These are phyloP conservation scores for Malassezia obtusa DNA, from an alignment of 1,284 basidiomycete species.

Conservation along the genomic window DNA sequence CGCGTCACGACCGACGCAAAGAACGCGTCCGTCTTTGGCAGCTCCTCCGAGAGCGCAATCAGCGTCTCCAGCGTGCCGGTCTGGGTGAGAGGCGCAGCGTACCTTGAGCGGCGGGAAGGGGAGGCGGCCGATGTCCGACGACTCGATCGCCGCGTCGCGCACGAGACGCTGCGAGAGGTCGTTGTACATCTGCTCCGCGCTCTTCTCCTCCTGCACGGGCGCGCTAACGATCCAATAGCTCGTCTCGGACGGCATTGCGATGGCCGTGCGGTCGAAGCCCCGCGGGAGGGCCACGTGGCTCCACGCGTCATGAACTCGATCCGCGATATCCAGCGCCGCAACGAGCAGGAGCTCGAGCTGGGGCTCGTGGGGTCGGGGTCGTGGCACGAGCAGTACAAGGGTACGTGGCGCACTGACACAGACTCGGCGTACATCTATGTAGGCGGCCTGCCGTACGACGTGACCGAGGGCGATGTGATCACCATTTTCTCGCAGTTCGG, in stretches of 20 bases:
- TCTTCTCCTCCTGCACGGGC: constrained; percentile 51
- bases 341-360: constrained; percentile 78
- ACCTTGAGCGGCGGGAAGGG: constrained; percentile 54
- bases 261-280: constrained; percentile 9
- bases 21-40: constrained; percentile 81
- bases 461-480: constrained; percentile 96
- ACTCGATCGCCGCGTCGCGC: constrained; percentile 31
- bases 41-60: constrained; percentile 77
- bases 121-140: constrained; percentile 34
- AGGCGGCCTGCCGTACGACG: constrained; percentile 52
- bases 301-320: constrained; percentile 54
- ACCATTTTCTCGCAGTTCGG: constrained; percentile 97
- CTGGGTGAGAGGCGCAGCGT: constrained; percentile 66
- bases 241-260: constrained; percentile 52
- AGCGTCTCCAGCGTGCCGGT: constrained; percentile 87
- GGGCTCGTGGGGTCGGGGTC: constrained; percentile 61
- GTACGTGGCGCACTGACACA: constrained; percentile 51
- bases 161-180: constrained; percentile 49
- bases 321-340: constrained; percentile 83
- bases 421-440: constrained; percentile 92
- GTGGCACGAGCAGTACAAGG: constrained; percentile 95
- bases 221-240: constrained; percentile 55
- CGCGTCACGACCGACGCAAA: constrained; percentile 82
- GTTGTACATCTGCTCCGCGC: constrained; percentile 50
- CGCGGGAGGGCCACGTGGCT: constrained; percentile 11